These are phyloP conservation scores for Lycium barbarum DNA, from an alignment of 257 asterid genomes.

Conservation along the genomic window DNA sequence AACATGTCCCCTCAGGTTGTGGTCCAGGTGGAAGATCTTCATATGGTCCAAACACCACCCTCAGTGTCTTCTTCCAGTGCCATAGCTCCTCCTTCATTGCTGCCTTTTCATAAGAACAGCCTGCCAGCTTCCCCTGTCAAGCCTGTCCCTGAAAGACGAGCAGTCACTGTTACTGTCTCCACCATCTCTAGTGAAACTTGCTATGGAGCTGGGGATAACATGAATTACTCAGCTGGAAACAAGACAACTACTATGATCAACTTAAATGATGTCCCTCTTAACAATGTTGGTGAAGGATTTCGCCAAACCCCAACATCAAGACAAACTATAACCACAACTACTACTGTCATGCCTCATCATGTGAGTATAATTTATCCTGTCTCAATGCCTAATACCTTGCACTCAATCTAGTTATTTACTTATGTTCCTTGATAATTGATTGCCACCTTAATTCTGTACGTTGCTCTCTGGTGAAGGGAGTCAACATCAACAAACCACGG, in stretches of 20 bases:
- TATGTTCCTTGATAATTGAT: neutral
- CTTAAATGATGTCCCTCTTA: constrained; percentile 56
- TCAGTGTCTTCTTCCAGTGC: constrained; percentile 82
- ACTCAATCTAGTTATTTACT: neutral
- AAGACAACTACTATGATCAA: constrained; percentile 44
- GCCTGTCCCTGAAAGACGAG: constrained; percentile 84
- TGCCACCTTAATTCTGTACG: neutral
- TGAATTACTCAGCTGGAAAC: constrained; percentile 32
- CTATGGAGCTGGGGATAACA: constrained; percentile 45
- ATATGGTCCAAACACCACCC: constrained; percentile 81
- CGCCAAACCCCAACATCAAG: constrained; percentile 35
- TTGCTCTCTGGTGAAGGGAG: constrained; percentile 20
- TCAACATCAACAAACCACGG: neutral
- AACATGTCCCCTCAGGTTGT: constrained; percentile 45
- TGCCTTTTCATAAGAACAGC: constrained; percentile 38
- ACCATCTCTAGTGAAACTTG: constrained; percentile 46
- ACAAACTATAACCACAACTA: constrained; percentile 29
- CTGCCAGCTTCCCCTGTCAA: constrained; percentile 65
- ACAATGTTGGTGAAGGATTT: constrained; percentile 29
- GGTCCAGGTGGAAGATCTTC: constrained; percentile 72
- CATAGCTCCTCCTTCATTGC: constrained; percentile 52
- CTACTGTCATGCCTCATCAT: constrained; percentile 42
- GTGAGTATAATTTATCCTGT: constrained; percentile 41
- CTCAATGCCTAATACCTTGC: neutral
- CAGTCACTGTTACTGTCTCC: constrained; percentile 66